These are phyloP conservation scores for Mariannaea elegans DNA, from an alignment of 2,329 filamentous ascomycete species.

Conservation along the genomic window DNA sequence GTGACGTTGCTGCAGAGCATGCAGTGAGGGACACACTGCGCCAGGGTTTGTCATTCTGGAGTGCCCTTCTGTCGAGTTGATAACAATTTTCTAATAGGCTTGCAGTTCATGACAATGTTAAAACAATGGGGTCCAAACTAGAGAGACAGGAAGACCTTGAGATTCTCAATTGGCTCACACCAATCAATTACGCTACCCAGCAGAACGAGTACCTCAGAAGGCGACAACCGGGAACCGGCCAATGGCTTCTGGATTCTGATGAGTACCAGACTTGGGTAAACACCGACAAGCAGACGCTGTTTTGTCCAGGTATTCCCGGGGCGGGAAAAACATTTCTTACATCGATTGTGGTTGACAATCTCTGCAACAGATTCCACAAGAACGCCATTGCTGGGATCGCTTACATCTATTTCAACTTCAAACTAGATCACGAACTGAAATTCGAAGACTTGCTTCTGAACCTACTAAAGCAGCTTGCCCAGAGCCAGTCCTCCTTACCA, in stretches of 20 bases:
- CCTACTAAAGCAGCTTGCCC: neutral
- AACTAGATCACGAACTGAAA: neutral
- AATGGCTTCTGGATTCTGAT: neutral
- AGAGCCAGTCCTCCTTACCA: no score
- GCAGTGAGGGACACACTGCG: no score
- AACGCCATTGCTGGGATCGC: neutral
- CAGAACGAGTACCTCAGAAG: neutral
- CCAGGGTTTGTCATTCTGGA: no score
- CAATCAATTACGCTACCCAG: neutral
- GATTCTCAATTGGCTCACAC: neutral
- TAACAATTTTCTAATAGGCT: no score
- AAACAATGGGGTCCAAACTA: no score
- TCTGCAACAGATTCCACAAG: neutral
- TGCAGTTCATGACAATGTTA: no score
- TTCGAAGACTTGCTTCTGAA: neutral
- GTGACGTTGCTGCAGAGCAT: no score
- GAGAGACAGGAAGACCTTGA: no score
- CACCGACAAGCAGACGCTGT: neutral
- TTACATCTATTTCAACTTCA: neutral
- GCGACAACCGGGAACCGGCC: neutral
- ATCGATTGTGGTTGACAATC: neutral
- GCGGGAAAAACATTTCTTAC: neutral
- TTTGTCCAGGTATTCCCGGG: neutral
- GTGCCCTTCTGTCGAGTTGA: no score
- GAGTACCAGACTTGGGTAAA: neutral